phyloP scores from a whole-genome alignment of 345 rosid species.

The Garcia nutans region DNA sequence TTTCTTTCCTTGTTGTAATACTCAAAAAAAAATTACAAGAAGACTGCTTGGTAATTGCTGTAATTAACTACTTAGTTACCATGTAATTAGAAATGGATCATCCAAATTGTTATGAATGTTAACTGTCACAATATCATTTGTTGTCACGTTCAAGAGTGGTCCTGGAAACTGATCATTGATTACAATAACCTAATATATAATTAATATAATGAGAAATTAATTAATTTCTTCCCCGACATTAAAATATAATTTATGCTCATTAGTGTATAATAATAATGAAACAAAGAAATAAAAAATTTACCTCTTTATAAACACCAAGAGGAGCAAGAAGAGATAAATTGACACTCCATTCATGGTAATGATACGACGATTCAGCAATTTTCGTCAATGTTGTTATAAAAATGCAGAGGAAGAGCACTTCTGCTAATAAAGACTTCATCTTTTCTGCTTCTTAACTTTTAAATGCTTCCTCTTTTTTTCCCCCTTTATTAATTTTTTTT shows the following conservation, averaged over 20 bases:
- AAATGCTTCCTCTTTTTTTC: background rate
- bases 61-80: conserved; percentile 14
- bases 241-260: too few relatives aligned
- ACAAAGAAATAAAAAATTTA: background rate
- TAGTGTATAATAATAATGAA: too few relatives aligned
- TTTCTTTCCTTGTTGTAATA: too few relatives aligned
- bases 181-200: conserved; percentile 25
- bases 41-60: too few relatives aligned
- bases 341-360: conserved; percentile 45
- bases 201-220: background rate
- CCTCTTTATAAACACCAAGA: conserved; percentile 50
- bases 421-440: background rate
- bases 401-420: background rate
- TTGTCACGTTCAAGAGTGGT: conserved; percentile 32
- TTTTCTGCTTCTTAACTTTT: too few relatives aligned
- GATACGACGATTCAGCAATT: background rate
- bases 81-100: conserved; percentile 38
- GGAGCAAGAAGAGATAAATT: conserved; percentile 43
- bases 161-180: conserved; percentile 40
- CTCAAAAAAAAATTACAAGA: too few relatives aligned
- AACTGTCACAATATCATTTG: conserved; percentile 30
- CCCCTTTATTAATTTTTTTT: too few relatives aligned
- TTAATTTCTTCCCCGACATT: too few relatives aligned
- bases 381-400: background rate
- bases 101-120: conserved; percentile 27